Evolutionary conservation across 176 grass and related monocot genomes (phyloP).

Genomic region (Typha latifolia): DNA sequence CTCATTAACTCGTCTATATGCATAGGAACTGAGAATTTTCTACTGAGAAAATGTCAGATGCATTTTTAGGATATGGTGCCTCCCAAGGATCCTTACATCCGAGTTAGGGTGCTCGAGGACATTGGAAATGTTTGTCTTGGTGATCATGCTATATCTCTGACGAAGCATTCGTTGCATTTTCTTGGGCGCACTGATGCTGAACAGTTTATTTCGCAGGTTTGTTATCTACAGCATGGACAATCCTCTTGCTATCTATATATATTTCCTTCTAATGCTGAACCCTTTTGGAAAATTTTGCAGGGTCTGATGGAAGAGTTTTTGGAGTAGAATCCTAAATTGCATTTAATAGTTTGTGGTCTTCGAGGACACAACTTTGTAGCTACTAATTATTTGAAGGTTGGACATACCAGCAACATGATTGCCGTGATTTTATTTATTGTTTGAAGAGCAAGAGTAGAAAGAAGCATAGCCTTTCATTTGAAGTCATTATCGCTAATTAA

Average conservation of each 20-base stretch:
- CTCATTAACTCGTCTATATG: neutral
- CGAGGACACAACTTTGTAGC: slow-evolving; percentile 16
- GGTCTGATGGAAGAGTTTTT: slow-evolving; percentile 92
- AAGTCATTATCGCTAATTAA: neutral
- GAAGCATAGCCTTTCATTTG: slow-evolving; percentile 1
- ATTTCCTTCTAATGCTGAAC: slow-evolving; percentile 8
- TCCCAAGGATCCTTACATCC: slow-evolving; percentile 94
- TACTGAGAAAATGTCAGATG: too few species aligned
- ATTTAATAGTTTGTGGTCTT: slow-evolving; percentile 14
- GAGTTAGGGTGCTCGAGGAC: slow-evolving; percentile 66
- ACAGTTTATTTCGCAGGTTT: slow-evolving; percentile 78
- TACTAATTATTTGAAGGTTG: neutral
- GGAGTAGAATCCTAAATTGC: slow-evolving; percentile 28
- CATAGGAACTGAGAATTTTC: too few species aligned
- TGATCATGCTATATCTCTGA: slow-evolving; percentile 74
- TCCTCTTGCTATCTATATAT: slow-evolving; percentile 9
- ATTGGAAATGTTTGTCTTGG: slow-evolving; percentile 92
- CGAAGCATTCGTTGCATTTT: slow-evolving; percentile 89
- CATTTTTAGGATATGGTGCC: slow-evolving; percentile 76
- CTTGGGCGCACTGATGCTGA: slow-evolving; percentile 82
- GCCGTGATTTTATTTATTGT: too few species aligned
- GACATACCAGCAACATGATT: neutral
- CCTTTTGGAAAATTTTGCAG: slow-evolving; percentile 14
- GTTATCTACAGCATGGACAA: slow-evolving; percentile 5
- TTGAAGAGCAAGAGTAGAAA: too few species aligned